Conservation (phyloP, 2,329 filamentous ascomycete species). For the Xylaria hypoxylon region DNA sequence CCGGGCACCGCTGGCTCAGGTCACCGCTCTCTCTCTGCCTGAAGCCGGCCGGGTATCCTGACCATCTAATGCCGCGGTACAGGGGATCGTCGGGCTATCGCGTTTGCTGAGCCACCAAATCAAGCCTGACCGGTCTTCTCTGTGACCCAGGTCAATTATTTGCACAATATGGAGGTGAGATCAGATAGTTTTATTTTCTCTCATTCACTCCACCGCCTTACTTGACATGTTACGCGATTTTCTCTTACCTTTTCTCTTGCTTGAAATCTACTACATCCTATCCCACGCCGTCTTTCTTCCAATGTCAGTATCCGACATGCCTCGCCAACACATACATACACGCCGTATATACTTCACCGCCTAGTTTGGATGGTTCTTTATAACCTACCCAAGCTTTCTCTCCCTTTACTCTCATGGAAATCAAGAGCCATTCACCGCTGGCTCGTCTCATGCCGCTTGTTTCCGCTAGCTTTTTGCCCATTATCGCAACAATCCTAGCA, state of each 20-base stretch:
- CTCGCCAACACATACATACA: slow-evolving; percentile 32
- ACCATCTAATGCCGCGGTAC: slow-evolving; percentile 46
- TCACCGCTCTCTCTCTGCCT: slow-evolving; percentile 30
- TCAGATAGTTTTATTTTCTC: slow-evolving; percentile 35
- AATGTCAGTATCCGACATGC: slow-evolving; percentile 21
- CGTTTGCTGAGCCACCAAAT: slow-evolving; percentile 45
- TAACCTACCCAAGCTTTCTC: slow-evolving; percentile 26
- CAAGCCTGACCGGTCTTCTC: slow-evolving; percentile 26
- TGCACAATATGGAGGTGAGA: slow-evolving; percentile 42
- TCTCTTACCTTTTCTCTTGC: slow-evolving; percentile 30
- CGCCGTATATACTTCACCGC: slow-evolving; percentile 37
- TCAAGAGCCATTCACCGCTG: slow-evolving; percentile 34
- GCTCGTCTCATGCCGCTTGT: slow-evolving; percentile 33
- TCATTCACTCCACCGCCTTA: slow-evolving; percentile 25
- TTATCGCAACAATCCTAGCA: slow-evolving; percentile 31
- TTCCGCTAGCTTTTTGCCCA: slow-evolving; percentile 30
- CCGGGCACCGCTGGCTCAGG: slow-evolving; percentile 33
- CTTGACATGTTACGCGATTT: slow-evolving; percentile 22
- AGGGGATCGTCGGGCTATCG: slow-evolving; percentile 46
- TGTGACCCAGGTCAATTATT: slow-evolving; percentile 29
- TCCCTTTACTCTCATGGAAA: slow-evolving; percentile 32
- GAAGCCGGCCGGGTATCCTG: slow-evolving; percentile 37
- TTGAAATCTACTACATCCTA: slow-evolving; percentile 19
- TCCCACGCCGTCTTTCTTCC: slow-evolving; percentile 13
- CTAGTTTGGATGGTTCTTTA: slow-evolving; percentile 30